Conservation (phyloP, 257 asterid species). For the Striga asiatica region DNA sequence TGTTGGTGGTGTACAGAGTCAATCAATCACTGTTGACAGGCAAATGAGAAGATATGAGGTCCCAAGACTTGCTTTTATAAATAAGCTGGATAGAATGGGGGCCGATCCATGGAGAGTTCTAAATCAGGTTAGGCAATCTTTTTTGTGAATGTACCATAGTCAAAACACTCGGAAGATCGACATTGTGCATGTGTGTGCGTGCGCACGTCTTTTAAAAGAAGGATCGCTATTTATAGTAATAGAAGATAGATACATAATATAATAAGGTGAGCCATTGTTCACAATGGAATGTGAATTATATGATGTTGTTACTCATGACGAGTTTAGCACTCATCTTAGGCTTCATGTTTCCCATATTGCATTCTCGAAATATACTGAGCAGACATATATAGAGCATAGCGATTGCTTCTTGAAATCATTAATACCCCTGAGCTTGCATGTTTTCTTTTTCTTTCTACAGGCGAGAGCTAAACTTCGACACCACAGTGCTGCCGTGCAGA, state of each 20-base stretch:
- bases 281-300: background rate
- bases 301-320: background rate
- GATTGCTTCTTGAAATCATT: slow-evolving; percentile 1
- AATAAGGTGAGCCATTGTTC: too few species aligned
- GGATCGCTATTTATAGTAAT: too few species aligned
- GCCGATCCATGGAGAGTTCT: slow-evolving; percentile 99
- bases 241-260: too few species aligned
- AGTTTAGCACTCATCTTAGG: slow-evolving; percentile 7
- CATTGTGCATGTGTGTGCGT: too few species aligned
- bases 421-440: slow-evolving; percentile 13
- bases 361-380: background rate
- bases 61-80: slow-evolving; percentile 90
- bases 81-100: slow-evolving; percentile 97
- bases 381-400: background rate
- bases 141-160: too few species aligned
- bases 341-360: background rate
- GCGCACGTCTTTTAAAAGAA: too few species aligned
- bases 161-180: too few species aligned
- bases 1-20: slow-evolving; percentile 99
- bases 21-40: slow-evolving; percentile 95
- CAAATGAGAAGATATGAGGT: slow-evolving; percentile 99
- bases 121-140: slow-evolving; percentile 53
- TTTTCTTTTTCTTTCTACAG: slow-evolving; percentile 28
- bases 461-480: slow-evolving; percentile 95
- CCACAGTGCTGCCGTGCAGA: slow-evolving; percentile 94